These are phyloP conservation scores for Trichoderma sp. DNA, from an alignment of 2,329 filamentous ascomycete genomes.

Conservation along the genomic window DNA sequence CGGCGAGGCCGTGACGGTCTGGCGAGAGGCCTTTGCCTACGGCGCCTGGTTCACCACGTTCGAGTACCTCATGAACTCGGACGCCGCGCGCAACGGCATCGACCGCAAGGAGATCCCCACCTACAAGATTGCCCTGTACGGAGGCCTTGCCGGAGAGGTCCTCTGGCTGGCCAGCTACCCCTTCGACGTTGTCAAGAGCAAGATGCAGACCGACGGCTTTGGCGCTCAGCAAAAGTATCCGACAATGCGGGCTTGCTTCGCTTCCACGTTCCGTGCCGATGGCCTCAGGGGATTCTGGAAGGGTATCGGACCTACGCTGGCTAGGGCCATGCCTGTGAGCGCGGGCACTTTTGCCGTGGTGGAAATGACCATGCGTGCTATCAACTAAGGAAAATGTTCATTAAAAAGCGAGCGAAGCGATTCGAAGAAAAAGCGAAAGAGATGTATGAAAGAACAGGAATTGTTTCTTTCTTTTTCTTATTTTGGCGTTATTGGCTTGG, in stretches of 20 bases:
- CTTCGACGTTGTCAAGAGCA: slow-evolving; percentile 97
- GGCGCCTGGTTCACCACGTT: slow-evolving; percentile 94
- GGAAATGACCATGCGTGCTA: slow-evolving; percentile 67
- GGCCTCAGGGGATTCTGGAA: slow-evolving; percentile 90
- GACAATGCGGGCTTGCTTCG: slow-evolving; percentile 88
- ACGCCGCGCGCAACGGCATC: slow-evolving; percentile 76
- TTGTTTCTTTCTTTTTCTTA: background rate
- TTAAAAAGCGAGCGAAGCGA: background rate
- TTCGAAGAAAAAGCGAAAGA: background rate
- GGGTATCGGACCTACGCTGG: slow-evolving; percentile 84
- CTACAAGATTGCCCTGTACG: slow-evolving; percentile 88
- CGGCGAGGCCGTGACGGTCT: slow-evolving; percentile 80
- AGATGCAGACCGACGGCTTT: slow-evolving; percentile 98
- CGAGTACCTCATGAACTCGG: slow-evolving; percentile 93
- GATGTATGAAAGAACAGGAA: background rate
- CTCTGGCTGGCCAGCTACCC: slow-evolving; percentile 94
- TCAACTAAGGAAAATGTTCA: slow-evolving; percentile 45
- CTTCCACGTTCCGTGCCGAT: slow-evolving; percentile 76
- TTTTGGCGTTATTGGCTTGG: slow-evolving; percentile 20
- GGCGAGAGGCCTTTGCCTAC: slow-evolving; percentile 92
- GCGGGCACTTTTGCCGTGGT: slow-evolving; percentile 95
- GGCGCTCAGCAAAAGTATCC: slow-evolving; percentile 71
- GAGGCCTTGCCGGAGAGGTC: slow-evolving; percentile 89
- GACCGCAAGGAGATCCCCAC: slow-evolving; percentile 77
- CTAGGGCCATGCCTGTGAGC: slow-evolving; percentile 96